These are phyloP conservation scores for Willaertia magna DNA, from an alignment of 208 protist genomes.

Conservation along the genomic window DNA sequence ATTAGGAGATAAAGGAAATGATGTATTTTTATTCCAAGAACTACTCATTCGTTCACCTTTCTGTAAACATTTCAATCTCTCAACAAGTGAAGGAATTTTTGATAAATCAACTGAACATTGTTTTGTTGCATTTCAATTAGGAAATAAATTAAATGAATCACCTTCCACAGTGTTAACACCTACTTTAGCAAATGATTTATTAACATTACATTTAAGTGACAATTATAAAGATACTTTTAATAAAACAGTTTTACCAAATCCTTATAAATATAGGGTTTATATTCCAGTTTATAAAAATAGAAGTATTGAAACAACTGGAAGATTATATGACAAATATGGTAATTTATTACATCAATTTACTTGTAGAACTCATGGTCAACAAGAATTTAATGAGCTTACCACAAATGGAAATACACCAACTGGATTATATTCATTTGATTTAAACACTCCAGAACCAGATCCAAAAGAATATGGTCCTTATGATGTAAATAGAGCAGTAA, in stretches of 20 bases:
- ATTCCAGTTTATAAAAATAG: conserved; percentile 27
- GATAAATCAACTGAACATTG: not conserved
- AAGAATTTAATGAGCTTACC: conserved; percentile 22
- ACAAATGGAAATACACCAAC: conserved; percentile 28
- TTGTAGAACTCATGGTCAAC: conserved; percentile 30
- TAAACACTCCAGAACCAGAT: conserved; percentile 33
- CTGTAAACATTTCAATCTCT: not conserved
- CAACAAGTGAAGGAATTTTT: not conserved
- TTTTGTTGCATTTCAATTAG: not conserved
- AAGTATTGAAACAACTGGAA: conserved; percentile 23
- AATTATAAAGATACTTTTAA: not conserved
- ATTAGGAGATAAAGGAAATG: not conserved
- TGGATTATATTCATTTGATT: conserved; percentile 30
- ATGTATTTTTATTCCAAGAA: not conserved
- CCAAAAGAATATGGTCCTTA: conserved; percentile 32
- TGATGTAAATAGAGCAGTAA: conserved; percentile 28
- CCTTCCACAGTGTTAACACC: not conserved
- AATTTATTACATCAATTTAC: conserved; percentile 23
- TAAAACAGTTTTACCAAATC: conserved; percentile 1
- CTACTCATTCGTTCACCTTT: not conserved
- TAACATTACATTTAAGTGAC: not conserved
- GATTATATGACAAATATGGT: conserved; percentile 20
- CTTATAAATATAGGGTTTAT: conserved; percentile 27
- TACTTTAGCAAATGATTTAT: not conserved
- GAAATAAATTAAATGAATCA: not conserved